A percentile compares a stretch with the other conserved stretches of the same genome.
Conservation (phyloP, 306 rosid species). For the Arachis hypogaea region DNA sequence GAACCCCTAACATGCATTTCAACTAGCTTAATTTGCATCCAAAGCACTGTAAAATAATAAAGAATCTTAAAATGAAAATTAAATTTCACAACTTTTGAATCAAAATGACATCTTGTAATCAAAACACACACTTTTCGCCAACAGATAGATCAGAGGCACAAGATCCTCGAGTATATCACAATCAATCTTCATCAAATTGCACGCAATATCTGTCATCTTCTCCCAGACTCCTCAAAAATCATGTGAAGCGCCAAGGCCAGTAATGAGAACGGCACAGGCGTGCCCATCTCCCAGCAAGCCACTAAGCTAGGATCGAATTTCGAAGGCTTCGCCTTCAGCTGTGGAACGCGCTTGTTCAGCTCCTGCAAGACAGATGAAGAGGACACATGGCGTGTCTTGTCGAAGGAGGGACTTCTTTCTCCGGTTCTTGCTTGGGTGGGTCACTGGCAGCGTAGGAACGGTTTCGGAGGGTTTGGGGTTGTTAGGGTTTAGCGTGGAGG, state of each 20-base stretch:
- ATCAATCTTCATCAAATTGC: slow-evolving; percentile 85
- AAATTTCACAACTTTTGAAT: background rate
- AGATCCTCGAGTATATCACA: slow-evolving; percentile 76
- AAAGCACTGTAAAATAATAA: background rate
- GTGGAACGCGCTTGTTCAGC: slow-evolving; percentile 52
- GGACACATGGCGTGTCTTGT: slow-evolving; percentile 33
- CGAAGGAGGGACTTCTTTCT: background rate
- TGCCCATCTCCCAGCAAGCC: slow-evolving; percentile 69
- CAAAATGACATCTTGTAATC: background rate
- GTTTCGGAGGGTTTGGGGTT: slow-evolving; percentile 32
- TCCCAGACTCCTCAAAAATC: slow-evolving; percentile 57
- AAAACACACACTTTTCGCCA: slow-evolving; percentile 42
- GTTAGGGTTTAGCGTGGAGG: slow-evolving; percentile 48
- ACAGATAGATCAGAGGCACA: slow-evolving; percentile 61
- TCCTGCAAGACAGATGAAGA: slow-evolving; percentile 41
- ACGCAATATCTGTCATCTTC: slow-evolving; percentile 78
- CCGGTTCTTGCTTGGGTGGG: background rate
- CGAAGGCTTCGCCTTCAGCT: slow-evolving; percentile 62
- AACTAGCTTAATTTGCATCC: background rate
- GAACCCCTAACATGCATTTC: slow-evolving; percentile 44
- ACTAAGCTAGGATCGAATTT: slow-evolving; percentile 58
- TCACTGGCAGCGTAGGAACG: background rate
- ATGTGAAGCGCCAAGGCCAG: slow-evolving; percentile 63
- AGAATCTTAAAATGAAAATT: background rate
- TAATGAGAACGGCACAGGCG: slow-evolving; percentile 70